Evolutionary conservation across 1,139 yeast species (phyloP).

Genomic region (Candida albicans): DNA sequence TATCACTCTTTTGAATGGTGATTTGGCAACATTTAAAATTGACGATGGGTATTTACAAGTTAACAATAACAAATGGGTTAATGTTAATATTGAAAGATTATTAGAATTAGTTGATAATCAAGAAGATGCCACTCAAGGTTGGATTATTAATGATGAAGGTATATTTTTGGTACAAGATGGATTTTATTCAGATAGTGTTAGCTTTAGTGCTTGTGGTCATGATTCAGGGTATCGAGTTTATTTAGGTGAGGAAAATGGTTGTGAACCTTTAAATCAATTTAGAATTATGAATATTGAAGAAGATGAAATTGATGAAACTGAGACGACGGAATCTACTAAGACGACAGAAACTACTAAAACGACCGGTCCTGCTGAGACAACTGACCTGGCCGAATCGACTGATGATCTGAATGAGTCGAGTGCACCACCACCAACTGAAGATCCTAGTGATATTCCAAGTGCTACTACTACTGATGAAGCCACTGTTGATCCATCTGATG

Average conservation of each 20-base stretch:
- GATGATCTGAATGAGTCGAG: background rate
- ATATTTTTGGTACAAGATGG: background rate
- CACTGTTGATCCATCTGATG: conserved; percentile 2
- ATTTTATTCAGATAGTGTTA: background rate
- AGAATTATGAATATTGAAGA: background rate
- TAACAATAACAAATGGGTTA: background rate
- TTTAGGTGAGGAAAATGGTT: background rate
- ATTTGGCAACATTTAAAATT: background rate
- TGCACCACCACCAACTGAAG: background rate
- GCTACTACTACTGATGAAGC: background rate
- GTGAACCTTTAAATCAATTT: background rate
- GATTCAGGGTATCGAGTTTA: background rate
- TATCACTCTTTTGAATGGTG: background rate
- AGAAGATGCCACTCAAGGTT: background rate
- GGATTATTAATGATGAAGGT: background rate
- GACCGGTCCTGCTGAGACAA: too few relatives aligned
- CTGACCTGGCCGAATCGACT: conserved; percentile 1
- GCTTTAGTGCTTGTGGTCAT: background rate
- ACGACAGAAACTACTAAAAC: too few relatives aligned
- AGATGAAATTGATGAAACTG: background rate
- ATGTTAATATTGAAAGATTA: background rate
- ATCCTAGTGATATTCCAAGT: background rate
- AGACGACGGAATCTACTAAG: conserved; percentile 1
- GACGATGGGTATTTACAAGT: background rate
- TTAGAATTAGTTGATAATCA: background rate